Evolutionary conservation across 805 yeast genomes (phyloP).

Genomic region (Metschnikowia orientalis): DNA sequence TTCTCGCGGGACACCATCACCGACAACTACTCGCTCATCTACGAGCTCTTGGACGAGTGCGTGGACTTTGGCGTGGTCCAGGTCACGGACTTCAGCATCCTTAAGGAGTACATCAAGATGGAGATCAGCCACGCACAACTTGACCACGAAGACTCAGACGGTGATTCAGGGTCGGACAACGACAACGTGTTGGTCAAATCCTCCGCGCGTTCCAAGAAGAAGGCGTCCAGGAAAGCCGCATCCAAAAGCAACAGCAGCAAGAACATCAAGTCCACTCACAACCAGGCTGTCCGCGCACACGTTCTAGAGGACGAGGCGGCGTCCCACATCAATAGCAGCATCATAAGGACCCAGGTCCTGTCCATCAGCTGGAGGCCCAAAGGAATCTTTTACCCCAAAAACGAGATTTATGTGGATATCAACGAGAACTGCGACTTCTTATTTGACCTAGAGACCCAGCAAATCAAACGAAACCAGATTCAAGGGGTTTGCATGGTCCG

Average conservation of each 20-base stretch:
- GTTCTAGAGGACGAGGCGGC: constrained; percentile 22
- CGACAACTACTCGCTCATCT: constrained; percentile 71
- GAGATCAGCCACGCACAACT: constrained; percentile 27
- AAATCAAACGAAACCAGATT: constrained; percentile 30
- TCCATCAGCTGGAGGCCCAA: constrained; percentile 44
- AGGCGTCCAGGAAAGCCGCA: constrained; percentile 8
- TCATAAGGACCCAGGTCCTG: constrained; percentile 73
- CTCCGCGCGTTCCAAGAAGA: constrained; percentile 5
- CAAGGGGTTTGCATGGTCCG: constrained; percentile 32
- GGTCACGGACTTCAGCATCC: constrained; percentile 70
- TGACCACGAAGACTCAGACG: constrained; percentile 8
- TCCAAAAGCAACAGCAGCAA: not conserved
- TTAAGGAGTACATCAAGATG: constrained; percentile 72
- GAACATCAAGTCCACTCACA: constrained; percentile 33
- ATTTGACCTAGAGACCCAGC: constrained; percentile 28
- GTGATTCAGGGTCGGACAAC: constrained; percentile 6
- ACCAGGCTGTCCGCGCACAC: constrained; percentile 34
- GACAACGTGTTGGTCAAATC: too few species aligned
- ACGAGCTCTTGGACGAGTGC: constrained; percentile 85
- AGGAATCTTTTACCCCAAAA: constrained; percentile 42
- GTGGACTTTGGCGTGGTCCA: constrained; percentile 88
- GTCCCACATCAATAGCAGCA: constrained; percentile 53
- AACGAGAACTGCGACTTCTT: constrained; percentile 36
- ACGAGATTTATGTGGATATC: constrained; percentile 41
- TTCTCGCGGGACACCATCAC: constrained; percentile 45